Percentiles rank a stretch among this genome's conserved stretches.
Conservation (phyloP, 371 early-diverging fungal genomes). For the Sporodiniella umbellata region DNA sequence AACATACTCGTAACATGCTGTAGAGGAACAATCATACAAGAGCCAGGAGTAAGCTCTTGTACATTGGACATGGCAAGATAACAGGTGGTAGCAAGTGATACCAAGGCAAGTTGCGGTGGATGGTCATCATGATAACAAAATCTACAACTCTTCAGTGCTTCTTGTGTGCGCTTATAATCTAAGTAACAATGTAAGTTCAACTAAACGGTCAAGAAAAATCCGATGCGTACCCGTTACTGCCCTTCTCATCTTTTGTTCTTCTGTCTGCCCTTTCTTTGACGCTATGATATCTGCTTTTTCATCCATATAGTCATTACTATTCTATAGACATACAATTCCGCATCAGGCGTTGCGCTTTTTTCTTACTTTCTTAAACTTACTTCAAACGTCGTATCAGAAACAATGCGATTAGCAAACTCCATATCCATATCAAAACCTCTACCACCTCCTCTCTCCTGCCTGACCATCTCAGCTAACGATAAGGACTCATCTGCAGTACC, state of each 20-base stretch:
- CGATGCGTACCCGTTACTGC: conserved; percentile 54
- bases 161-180: conserved; percentile 70
- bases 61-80: conserved; percentile 80
- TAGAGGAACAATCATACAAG: conserved; percentile 88
- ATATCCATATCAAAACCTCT: conserved; percentile 55
- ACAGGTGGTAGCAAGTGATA: conserved; percentile 72
- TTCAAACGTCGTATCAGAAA: conserved; percentile 71
- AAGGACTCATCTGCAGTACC: conserved; percentile 54
- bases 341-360: no score
- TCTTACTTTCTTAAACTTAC: no score
- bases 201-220: not conserved
- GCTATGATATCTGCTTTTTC: conserved; percentile 84
- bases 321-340: no score
- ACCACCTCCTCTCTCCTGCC: conserved; percentile 62
- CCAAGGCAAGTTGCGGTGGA: conserved; percentile 69
- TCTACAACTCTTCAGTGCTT: conserved; percentile 66
- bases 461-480: conserved; percentile 62
- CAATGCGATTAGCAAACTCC: conserved; percentile 73
- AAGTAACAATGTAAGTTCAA: not conserved
- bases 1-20: conserved; percentile 82
- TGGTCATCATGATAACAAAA: conserved; percentile 70
- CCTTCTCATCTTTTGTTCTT: conserved; percentile 60
- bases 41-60: conserved; percentile 77
- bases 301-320: conserved; percentile 89
- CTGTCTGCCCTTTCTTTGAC: conserved; percentile 52